A percentile compares a stretch with the other conserved stretches of the same genome.
Evolutionary conservation across 2,329 filamentous ascomycete genomes (phyloP).

Genomic region (Thielaviopsis euricoi): DNA sequence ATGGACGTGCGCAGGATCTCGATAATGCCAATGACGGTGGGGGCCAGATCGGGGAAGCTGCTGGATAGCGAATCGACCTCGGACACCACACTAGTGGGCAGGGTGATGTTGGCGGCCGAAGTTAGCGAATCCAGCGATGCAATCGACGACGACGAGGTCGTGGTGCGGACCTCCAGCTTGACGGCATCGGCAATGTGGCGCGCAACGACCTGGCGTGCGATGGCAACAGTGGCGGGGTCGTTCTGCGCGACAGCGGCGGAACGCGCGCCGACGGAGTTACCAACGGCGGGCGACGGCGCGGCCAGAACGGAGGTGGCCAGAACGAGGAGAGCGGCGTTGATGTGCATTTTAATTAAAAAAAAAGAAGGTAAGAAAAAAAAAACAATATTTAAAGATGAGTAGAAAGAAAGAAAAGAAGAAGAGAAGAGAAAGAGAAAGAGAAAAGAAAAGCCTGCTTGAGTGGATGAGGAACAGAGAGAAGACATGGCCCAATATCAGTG

Average conservation of each 20-base stretch:
- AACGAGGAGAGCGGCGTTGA: conserved; percentile 2
- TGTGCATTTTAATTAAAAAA: conserved; percentile 7
- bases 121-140: neutral
- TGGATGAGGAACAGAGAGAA: neutral
- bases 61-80: neutral
- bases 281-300: neutral
- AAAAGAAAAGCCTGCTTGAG: conserved; percentile 2
- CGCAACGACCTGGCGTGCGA: neutral
- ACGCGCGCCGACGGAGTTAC: neutral
- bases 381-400: neutral
- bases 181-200: neutral
- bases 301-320: conserved; percentile 6
- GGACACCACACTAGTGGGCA: neutral
- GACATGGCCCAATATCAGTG: neutral
- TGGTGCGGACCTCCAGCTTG: neutral
- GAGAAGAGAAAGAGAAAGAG: conserved; percentile 2
- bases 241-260: neutral
- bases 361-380: too few species aligned
- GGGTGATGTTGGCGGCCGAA: neutral
- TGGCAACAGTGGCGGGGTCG: too few species aligned
- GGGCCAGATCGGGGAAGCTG: neutral
- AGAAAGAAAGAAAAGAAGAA: neutral
- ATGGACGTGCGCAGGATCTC: neutral
- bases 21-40: conserved; percentile 5
- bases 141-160: too few species aligned